phyloP scores from a whole-genome alignment of 768 basidiomycete genomes.

The Auricularia cornea region DNA sequence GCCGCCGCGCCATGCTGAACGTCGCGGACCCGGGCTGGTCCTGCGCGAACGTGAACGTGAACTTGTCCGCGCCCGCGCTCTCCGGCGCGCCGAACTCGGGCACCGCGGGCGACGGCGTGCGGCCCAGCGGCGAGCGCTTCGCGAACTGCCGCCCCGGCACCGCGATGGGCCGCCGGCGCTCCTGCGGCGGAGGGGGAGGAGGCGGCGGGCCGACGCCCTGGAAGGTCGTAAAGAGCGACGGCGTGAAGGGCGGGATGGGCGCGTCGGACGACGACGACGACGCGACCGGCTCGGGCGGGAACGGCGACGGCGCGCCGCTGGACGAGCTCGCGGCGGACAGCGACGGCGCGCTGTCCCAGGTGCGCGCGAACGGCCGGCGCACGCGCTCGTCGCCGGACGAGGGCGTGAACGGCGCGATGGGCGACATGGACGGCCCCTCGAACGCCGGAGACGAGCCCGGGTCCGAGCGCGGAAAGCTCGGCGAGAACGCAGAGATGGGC shows the following conservation, averaged over 20 bases:
- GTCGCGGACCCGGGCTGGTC: neutral
- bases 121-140: neutral
- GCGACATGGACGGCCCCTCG: neutral
- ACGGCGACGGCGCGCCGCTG: neutral
- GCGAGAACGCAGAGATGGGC: neutral
- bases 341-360: neutral
- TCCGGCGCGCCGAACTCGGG: neutral
- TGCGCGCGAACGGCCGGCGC: neutral
- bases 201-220: neutral
- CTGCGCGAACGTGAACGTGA: neutral
- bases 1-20: neutral
- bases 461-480: neutral
- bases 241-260: neutral
- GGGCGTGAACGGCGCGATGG: neutral
- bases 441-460: neutral
- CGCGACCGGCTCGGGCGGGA: no score
- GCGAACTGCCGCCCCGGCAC: neutral
- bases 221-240: neutral
- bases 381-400: neutral
- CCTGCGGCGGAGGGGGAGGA: no score
- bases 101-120: neutral
- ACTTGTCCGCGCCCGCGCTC: neutral
- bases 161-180: neutral
- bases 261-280: neutral
- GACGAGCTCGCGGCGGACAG: neutral